A percentile compares a stretch with the other conserved stretches of the same genome.
Evolutionary conservation across 1,284 basidiomycete genomes (phyloP).

Genomic region (Sporisorium exsertum): DNA sequence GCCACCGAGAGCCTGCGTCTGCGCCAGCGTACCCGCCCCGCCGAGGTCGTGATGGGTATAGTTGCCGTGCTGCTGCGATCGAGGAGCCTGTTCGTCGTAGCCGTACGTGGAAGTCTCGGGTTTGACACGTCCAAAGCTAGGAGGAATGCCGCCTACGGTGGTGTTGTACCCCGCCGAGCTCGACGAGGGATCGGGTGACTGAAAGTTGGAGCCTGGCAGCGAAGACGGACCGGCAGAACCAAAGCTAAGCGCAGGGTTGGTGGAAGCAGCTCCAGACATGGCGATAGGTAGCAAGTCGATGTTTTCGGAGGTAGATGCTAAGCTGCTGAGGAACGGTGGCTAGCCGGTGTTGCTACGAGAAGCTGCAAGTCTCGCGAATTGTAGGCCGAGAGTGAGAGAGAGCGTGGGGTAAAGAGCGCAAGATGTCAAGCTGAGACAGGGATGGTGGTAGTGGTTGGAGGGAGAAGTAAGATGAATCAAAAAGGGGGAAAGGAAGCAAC

Average conservation of each 20-base stretch:
- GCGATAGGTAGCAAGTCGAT: not conserved
- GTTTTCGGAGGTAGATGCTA: not conserved
- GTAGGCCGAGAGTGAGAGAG: not conserved
- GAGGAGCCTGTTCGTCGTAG: constrained; percentile 51
- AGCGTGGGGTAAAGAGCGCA: constrained; percentile 12
- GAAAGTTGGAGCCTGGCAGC: constrained; percentile 26
- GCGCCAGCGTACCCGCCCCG: constrained; percentile 26
- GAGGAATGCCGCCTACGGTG: constrained; percentile 27
- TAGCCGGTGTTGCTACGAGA: no score
- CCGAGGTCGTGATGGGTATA: constrained; percentile 50
- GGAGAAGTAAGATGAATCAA: constrained; percentile 32
- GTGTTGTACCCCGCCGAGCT: constrained; percentile 31
- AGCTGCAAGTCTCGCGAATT: not conserved
- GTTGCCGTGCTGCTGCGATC: constrained; percentile 48
- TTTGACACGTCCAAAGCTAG: constrained; percentile 36
- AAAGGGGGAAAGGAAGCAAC: constrained; percentile 14
- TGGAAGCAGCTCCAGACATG: constrained; percentile 50
- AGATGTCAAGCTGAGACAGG: constrained; percentile 36
- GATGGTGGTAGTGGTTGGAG: constrained; percentile 42
- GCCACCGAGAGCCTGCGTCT: constrained; percentile 40
- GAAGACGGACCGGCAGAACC: constrained; percentile 33
- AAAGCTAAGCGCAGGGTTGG: constrained; percentile 44
- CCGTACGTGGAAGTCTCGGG: constrained; percentile 27
- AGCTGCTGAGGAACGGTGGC: no score
- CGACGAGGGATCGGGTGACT: constrained; percentile 41